These are phyloP conservation scores for Coleophoma cylindrospora DNA, from an alignment of 2,329 filamentous ascomycete species.

Conservation along the genomic window DNA sequence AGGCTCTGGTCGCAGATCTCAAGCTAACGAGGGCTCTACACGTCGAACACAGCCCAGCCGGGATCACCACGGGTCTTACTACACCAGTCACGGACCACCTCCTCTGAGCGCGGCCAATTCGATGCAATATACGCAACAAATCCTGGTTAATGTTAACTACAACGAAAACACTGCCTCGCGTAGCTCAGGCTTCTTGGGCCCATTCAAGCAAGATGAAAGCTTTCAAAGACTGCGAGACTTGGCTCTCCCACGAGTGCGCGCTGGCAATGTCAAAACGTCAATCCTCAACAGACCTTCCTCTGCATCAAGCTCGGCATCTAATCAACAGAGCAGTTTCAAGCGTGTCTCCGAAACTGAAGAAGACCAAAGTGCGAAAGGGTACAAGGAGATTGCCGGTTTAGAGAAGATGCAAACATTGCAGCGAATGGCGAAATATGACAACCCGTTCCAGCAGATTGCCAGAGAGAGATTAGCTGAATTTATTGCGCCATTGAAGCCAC, in stretches of 20 bases:
- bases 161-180: background rate
- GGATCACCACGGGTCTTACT: slow-evolving; percentile 14
- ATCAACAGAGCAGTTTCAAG: background rate
- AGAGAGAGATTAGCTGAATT: slow-evolving; percentile 19
- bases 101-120: slow-evolving; percentile 21
- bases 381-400: slow-evolving; percentile 11
- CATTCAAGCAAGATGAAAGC: background rate
- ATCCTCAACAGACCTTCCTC: background rate
- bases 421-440: slow-evolving; percentile 22
- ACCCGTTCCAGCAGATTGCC: slow-evolving; percentile 20
- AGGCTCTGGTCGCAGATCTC: slow-evolving; percentile 17
- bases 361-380: background rate
- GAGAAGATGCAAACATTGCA: slow-evolving; percentile 27
- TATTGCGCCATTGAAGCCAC: slow-evolving; percentile 6
- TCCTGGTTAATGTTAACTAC: slow-evolving; percentile 8
- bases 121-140: slow-evolving; percentile 25
- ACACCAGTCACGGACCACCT: slow-evolving; percentile 13
- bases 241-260: background rate
- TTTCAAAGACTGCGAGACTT: background rate
- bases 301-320: background rate
- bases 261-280: background rate
- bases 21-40: slow-evolving; percentile 5
- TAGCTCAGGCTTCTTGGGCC: background rate
- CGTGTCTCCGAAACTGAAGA: slow-evolving; percentile 3
- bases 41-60: slow-evolving; percentile 17